Evolutionary conservation across 768 basidiomycete species (phyloP).

Genomic region (Crucibulum laeve): DNA sequence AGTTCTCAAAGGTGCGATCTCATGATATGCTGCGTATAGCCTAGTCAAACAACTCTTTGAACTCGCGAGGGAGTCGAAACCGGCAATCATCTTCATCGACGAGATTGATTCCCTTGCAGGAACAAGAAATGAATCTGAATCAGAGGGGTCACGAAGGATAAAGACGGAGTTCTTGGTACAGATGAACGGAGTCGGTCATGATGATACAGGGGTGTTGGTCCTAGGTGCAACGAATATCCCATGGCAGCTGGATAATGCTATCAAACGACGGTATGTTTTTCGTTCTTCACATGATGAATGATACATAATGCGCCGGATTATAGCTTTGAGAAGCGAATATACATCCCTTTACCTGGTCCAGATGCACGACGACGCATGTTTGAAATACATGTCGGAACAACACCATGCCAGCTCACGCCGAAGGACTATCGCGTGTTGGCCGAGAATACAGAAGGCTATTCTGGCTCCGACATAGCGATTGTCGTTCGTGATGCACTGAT

Average conservation of each 20-base stretch:
- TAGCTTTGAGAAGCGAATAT: constrained; percentile 96
- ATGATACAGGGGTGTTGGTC: constrained; percentile 93
- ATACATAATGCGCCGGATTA: background rate
- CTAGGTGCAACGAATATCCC: constrained; percentile 98
- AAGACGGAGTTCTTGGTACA: constrained; percentile 98
- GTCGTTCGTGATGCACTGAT: constrained; percentile 95
- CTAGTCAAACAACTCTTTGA: constrained; percentile 95
- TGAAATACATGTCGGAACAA: constrained; percentile 90
- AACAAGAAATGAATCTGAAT: constrained; percentile 93
- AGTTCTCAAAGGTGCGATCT: constrained; percentile 1
- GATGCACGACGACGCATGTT: constrained; percentile 96
- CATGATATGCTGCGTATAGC: constrained; percentile 31
- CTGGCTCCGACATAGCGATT: constrained; percentile 93
- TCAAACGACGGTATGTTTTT: constrained; percentile 77
- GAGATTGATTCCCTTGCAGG: constrained; percentile 97
- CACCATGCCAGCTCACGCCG: constrained; percentile 76
- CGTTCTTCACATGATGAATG: background rate
- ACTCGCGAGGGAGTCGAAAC: constrained; percentile 94
- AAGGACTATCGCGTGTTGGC: constrained; percentile 83
- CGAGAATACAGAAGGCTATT: constrained; percentile 87
- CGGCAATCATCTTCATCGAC: constrained; percentile 98
- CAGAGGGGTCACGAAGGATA: constrained; percentile 93
- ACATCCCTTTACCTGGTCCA: constrained; percentile 92
- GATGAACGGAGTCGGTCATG: constrained; percentile 98
- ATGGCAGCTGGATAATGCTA: constrained; percentile 96